These are phyloP conservation scores for Pseudopithomyces chartarum DNA, from an alignment of 2,329 filamentous ascomycete species.

Conservation along the genomic window DNA sequence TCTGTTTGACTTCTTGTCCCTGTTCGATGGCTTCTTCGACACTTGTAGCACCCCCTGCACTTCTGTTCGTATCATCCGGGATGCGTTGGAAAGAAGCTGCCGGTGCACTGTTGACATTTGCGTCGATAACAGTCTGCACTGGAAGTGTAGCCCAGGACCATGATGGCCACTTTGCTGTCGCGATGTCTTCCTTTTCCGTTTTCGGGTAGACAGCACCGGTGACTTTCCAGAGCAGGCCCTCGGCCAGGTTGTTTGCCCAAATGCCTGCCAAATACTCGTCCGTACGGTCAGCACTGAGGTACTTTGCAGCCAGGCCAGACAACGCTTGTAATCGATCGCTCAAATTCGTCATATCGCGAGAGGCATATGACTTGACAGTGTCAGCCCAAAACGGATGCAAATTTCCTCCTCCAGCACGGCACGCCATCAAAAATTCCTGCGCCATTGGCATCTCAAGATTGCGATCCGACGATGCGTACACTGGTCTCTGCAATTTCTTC, in stretches of 20 bases:
- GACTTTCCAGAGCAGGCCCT: conserved; percentile 11
- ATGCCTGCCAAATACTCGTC: conserved; percentile 15
- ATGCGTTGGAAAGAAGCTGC: neutral
- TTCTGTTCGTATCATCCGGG: neutral
- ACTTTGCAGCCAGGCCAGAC: conserved; percentile 14
- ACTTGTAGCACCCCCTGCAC: neutral
- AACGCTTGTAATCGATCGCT: conserved; percentile 12
- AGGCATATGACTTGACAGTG: conserved; percentile 14
- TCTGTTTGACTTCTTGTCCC: conserved; percentile 4
- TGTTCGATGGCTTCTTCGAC: conserved; percentile 2
- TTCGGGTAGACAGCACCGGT: neutral
- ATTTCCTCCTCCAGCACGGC: neutral
- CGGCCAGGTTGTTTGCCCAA: conserved; percentile 9
- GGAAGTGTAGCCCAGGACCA: conserved; percentile 17
- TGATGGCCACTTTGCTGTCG: conserved; percentile 6
- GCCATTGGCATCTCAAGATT: conserved; percentile 8
- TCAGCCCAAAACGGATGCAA: conserved; percentile 12
- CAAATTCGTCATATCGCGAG: conserved; percentile 6
- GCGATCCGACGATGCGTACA: conserved; percentile 7
- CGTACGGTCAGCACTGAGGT: conserved; percentile 5
- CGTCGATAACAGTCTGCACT: conserved; percentile 9
- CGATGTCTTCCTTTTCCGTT: neutral
- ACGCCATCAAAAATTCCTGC: conserved; percentile 10
- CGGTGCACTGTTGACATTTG: conserved; percentile 1
- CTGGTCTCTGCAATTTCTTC: conserved; percentile 2